These are phyloP conservation scores for Tulasnella sp. DNA, from an alignment of 768 basidiomycete genomes.

Conservation along the genomic window DNA sequence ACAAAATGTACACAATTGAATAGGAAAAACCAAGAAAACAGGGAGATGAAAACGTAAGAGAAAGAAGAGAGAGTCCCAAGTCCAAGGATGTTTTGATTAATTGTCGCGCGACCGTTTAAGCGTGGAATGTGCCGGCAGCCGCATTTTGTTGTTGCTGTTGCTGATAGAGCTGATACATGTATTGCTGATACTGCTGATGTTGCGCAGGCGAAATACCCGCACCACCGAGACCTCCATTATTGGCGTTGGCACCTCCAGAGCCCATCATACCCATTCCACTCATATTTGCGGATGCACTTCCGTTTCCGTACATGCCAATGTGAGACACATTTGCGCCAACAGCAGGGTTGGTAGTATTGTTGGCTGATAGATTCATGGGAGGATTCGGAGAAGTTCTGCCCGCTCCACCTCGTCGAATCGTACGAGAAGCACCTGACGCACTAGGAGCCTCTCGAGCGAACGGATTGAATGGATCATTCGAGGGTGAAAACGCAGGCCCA, in stretches of 20 bases:
- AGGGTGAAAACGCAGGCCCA: constrained; percentile 34
- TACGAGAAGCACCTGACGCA: not conserved
- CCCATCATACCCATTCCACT: constrained; percentile 14
- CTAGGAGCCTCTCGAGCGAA: constrained; percentile 26
- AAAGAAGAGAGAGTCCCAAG: too few relatives aligned
- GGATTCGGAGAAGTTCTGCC: too few relatives aligned
- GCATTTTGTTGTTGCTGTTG: constrained; percentile 58
- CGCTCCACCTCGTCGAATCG: too few relatives aligned
- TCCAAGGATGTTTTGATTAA: too few relatives aligned
- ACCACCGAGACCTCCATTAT: not conserved
- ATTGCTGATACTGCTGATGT: constrained; percentile 38
- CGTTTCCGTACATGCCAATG: constrained; percentile 31
- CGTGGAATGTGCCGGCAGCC: constrained; percentile 68
- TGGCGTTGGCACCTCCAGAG: not conserved
- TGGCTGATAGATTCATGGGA: too few relatives aligned
- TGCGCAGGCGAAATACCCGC: constrained; percentile 2
- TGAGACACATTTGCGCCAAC: not conserved
- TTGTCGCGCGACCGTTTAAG: too few relatives aligned
- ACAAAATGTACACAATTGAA: too few relatives aligned
- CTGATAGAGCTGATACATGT: constrained; percentile 68
- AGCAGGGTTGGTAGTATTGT: not conserved
- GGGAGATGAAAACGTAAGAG: too few relatives aligned
- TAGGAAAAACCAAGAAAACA: too few relatives aligned
- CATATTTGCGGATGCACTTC: constrained; percentile 3
- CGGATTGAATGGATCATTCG: constrained; percentile 46